Evolutionary conservation across 768 basidiomycete genomes (phyloP), one percentile per base, ranked within the genome.

Genomic region (Phanerochaete carnosa): DNA sequence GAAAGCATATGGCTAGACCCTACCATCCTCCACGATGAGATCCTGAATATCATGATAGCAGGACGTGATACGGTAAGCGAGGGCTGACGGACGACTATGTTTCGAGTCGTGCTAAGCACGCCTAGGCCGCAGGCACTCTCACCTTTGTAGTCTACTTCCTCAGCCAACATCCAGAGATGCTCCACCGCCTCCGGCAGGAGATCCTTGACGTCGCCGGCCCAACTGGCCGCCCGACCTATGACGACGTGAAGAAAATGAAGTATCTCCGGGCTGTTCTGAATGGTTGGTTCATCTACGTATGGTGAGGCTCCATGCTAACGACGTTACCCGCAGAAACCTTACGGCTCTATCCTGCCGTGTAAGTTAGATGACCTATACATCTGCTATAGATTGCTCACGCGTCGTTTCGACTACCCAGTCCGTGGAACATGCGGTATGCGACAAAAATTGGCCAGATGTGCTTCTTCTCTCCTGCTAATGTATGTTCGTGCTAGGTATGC

Each of bases 211-310:
- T 61, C 30, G 69, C 75, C 15, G 73, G 73, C 0, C 65, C 63
- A 1, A 58, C 52, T 0, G 66, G 65, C 12, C 58, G 65, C 23
- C 76, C 76, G 0, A 71, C 68, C 11, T 73, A 69, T 57, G 72
- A 69, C 3, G 69, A 74, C 43, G 65, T 78, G 45, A 66, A 72
- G 46, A 65, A 68, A 29, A 73, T 76, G 72, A 69, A 69, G 47
- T 76, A 73, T 59, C 39, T 76, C 19, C 65, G 73, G 16, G 73
- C 75, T 3, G 71, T 76, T 22, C 65, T 77, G 53, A 77, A 76
- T 47, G 76, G 75, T 68, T 45, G 45, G 65, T 26, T 23, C 12
- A 28, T 43, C 6, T 22, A 13, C 16, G 32, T 55, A n/a, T n/a
- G n/a, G n/a, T n/a, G 23, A 5, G 33, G 33, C 22, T 16, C 29